Percentiles rank a stretch among this genome's conserved stretches.
phyloP scores from a whole-genome alignment of 345 rosid species.

The Bruguiera sexangula region DNA sequence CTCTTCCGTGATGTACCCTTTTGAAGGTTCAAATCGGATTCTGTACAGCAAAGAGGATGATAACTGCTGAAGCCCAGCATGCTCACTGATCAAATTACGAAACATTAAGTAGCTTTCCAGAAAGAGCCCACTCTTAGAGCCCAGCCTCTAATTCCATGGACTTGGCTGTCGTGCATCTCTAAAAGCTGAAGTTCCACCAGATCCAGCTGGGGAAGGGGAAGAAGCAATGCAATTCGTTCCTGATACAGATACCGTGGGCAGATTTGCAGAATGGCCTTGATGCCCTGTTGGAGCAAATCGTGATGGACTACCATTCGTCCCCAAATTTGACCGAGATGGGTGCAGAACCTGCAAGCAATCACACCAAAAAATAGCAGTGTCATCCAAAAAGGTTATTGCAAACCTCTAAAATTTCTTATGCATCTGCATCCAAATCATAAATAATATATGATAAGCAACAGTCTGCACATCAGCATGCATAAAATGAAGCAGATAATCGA shows the following conservation, averaged over 20 bases:
- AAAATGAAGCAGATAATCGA: not conserved
- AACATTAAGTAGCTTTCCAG: not conserved
- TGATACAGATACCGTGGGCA: slow-evolving; percentile 39
- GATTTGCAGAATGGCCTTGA: slow-evolving; percentile 47
- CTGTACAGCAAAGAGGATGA: too few relatives aligned
- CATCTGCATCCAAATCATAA: not conserved
- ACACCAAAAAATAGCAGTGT: too few relatives aligned
- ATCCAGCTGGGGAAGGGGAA: slow-evolving; percentile 74
- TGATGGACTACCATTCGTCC: slow-evolving; percentile 60
- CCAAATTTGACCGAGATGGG: slow-evolving; percentile 35
- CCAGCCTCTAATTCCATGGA: slow-evolving; percentile 62
- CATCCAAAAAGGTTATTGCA: too few relatives aligned
- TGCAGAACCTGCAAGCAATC: slow-evolving; percentile 44
- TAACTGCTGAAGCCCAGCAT: too few relatives aligned
- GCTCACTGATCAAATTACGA: too few relatives aligned
- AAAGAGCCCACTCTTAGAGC: too few relatives aligned
- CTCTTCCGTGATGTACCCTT: not conserved
- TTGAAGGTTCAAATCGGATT: not conserved
- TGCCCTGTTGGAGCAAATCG: slow-evolving; percentile 54
- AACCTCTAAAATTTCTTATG: too few relatives aligned
- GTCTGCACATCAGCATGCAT: not conserved
- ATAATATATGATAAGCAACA: not conserved
- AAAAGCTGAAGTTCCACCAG: slow-evolving; percentile 87
- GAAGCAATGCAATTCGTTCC: slow-evolving; percentile 73
- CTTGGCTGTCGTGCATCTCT: slow-evolving; percentile 74